Conservation (phyloP, 371 early-diverging fungal species). For the Syncephalastrum monosporum region DNA sequence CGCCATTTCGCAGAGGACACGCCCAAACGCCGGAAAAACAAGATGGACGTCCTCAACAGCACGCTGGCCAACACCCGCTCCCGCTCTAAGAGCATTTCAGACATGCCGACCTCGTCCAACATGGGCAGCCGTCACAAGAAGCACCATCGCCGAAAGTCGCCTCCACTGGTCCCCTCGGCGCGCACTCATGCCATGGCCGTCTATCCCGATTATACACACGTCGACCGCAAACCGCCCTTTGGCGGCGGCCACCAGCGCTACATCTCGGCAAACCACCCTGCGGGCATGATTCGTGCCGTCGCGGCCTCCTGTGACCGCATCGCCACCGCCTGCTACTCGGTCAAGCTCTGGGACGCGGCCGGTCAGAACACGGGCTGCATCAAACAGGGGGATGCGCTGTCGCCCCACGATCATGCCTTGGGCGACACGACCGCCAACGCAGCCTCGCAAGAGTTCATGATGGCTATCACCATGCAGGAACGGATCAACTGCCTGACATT, state of each 20-base stretch:
- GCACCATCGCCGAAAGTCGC: not conserved
- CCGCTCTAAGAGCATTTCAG: not conserved
- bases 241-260: conserved; percentile 6
- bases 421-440: not conserved
- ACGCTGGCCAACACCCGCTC: no score
- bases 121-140: not conserved
- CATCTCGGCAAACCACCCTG: conserved; percentile 8
- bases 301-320: conserved; percentile 9
- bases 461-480: conserved; percentile 2
- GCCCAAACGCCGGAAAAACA: no score
- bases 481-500: conserved; percentile 15
- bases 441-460: not conserved
- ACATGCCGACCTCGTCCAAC: not conserved
- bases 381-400: not conserved
- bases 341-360: conserved; percentile 16
- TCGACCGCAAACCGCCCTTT: conserved; percentile 17
- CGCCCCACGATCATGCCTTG: not conserved
- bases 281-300: conserved; percentile 10
- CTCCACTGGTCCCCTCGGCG: no score
- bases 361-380: no score
- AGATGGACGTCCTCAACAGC: no score
- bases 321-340: conserved; percentile 19
- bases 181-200: not conserved
- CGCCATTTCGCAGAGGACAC: no score
- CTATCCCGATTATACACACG: conserved; percentile 17